These are phyloP conservation scores for Hypoxylon fuscum DNA, from an alignment of 495 filamentous ascomycete genomes.

Conservation along the genomic window DNA sequence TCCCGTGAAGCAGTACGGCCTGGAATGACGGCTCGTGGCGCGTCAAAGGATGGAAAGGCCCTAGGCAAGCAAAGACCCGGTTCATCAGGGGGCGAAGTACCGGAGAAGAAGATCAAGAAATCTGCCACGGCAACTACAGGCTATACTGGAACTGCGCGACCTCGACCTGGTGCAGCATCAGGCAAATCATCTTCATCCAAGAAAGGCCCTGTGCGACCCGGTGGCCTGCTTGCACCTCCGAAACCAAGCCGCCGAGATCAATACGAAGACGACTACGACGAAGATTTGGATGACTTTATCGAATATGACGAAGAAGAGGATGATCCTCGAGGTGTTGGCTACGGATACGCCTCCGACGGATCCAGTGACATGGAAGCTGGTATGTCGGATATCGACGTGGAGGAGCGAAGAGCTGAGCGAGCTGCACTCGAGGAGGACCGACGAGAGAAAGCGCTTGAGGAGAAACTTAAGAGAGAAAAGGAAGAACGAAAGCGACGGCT, in stretches of 20 bases:
- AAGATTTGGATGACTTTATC: conserved; percentile 61
- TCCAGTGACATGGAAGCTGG: conserved; percentile 73
- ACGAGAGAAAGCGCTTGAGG: conserved; percentile 56
- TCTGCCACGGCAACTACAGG: conserved; percentile 64
- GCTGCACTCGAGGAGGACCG: conserved; percentile 62
- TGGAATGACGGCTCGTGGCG: conserved; percentile 26
- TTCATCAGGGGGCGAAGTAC: conserved; percentile 29
- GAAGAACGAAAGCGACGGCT: conserved; percentile 52
- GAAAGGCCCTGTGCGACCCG: conserved; percentile 34
- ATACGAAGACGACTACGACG: conserved; percentile 65
- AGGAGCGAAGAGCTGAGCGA: conserved; percentile 61
- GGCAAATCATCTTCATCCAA: conserved; percentile 40
- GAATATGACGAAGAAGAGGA: conserved; percentile 64
- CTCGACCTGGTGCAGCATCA: conserved; percentile 47
- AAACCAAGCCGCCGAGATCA: conserved; percentile 48
- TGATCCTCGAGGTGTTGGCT: conserved; percentile 47
- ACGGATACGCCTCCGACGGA: conserved; percentile 57
- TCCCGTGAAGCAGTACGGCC: conserved; percentile 32
- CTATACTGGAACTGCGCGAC: conserved; percentile 64
- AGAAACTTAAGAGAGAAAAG: conserved; percentile 55
- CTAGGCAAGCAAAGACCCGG: conserved; percentile 23
- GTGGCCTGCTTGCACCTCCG: conserved; percentile 44
- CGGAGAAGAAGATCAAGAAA: conserved; percentile 66
- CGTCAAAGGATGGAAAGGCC: conserved; percentile 37
- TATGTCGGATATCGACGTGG: conserved; percentile 65